Percentiles rank a stretch among this genome's conserved stretches.
These are phyloP conservation scores for Lactarius tabidus DNA, from an alignment of 768 basidiomycete species.

Conservation along the genomic window DNA sequence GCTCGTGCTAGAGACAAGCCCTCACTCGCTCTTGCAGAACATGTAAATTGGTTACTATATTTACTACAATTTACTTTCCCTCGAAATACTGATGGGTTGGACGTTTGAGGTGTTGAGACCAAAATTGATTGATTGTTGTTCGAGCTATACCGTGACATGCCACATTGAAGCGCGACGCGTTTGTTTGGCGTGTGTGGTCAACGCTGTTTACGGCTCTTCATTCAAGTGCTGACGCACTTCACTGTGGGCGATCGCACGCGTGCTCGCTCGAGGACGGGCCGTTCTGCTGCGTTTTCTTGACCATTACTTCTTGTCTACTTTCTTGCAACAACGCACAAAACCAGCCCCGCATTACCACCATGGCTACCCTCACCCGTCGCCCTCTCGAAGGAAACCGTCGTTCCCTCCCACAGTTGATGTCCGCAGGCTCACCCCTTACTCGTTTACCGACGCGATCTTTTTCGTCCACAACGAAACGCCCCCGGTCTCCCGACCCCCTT, in stretches of 20 bases:
- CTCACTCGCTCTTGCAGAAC: too few species aligned
- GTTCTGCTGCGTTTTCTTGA: constrained; percentile 15
- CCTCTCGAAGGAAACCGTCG: constrained; percentile 24
- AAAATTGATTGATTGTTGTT: background rate
- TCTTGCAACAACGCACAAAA: background rate
- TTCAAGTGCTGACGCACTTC: background rate
- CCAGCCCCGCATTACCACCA: constrained; percentile 3
- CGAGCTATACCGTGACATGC: background rate
- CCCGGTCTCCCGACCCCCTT: constrained; percentile 25
- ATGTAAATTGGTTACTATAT: background rate
- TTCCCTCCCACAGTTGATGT: constrained; percentile 23
- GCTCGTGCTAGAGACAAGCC: too few species aligned
- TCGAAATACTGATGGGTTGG: too few species aligned
- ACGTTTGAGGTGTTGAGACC: background rate
- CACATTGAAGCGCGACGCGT: constrained; percentile 23
- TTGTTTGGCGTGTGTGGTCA: constrained; percentile 22
- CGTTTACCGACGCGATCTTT: constrained; percentile 14
- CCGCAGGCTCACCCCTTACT: constrained; percentile 20
- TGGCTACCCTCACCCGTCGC: constrained; percentile 24
- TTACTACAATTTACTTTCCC: background rate
- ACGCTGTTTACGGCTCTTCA: background rate
- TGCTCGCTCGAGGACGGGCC: constrained; percentile 10
- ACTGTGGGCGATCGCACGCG: constrained; percentile 8
- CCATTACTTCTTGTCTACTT: constrained; percentile 1
- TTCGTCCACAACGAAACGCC: constrained; percentile 20